Percentiles rank a stretch among this genome's conserved stretches.
Evolutionary conservation across 495 filamentous ascomycete species (phyloP).

Genomic region (Penicillium manginii): DNA sequence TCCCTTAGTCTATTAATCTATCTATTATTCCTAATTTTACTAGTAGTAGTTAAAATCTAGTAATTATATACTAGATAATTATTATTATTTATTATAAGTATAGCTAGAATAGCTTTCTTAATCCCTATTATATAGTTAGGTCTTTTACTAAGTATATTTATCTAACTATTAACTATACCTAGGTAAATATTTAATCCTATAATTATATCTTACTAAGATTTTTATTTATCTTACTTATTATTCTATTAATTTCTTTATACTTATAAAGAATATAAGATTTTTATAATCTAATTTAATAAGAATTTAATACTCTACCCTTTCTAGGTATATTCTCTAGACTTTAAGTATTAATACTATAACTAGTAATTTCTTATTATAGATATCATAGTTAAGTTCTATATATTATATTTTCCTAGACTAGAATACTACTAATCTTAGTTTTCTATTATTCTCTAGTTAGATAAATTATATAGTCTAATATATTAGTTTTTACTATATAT

Average conservation of each 20-base stretch:
- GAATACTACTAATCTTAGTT: slow-evolving; percentile 21
- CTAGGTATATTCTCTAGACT: slow-evolving; percentile 28
- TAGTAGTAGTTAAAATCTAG: slow-evolving; percentile 3
- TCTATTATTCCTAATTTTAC: slow-evolving; percentile 4
- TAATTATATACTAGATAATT: slow-evolving; percentile 11
- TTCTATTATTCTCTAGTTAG: background rate
- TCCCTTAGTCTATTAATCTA: background rate
- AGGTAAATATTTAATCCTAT: slow-evolving; percentile 18
- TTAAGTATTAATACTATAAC: slow-evolving; percentile 32
- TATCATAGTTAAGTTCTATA: slow-evolving; percentile 38
- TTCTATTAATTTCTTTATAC: slow-evolving; percentile 18
- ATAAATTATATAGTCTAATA: slow-evolving; percentile 13
- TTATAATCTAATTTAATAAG: slow-evolving; percentile 24
- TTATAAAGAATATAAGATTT: slow-evolving; percentile 26
- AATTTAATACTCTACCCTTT: slow-evolving; percentile 13
- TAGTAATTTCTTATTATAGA: slow-evolving; percentile 35
- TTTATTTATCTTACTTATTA: slow-evolving; percentile 17
- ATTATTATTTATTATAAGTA: slow-evolving; percentile 15
- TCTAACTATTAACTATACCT: slow-evolving; percentile 20
- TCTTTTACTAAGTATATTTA: slow-evolving; percentile 14
- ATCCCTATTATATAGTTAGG: slow-evolving; percentile 13
- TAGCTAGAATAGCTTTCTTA: slow-evolving; percentile 12
- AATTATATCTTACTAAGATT: slow-evolving; percentile 15
- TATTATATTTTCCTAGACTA: slow-evolving; percentile 27
- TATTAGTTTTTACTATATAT: slow-evolving; percentile 20